Evolutionary conservation across 192 early-diverging fungal species (phyloP).

Genomic region (Entomortierella parvispora): DNA sequence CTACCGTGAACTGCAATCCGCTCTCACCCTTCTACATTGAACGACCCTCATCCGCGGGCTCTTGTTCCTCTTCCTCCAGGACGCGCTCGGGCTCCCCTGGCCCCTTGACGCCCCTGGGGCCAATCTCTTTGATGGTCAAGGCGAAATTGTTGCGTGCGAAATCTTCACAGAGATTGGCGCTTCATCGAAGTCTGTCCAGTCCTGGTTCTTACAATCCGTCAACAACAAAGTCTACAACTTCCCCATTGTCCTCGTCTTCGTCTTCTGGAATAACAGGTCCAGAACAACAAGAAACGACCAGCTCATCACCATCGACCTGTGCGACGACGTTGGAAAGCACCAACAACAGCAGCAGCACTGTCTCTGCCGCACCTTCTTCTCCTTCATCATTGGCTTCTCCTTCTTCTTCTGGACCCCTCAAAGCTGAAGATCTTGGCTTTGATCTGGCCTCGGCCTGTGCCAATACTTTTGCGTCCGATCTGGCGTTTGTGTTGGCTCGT

Average conservation of each 20-base stretch:
- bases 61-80: conserved; percentile 1
- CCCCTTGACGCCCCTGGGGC: conserved; percentile 1
- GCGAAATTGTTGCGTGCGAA: neutral
- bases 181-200: conserved; percentile 39
- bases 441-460: conserved; percentile 46
- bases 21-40: neutral
- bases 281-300: neutral
- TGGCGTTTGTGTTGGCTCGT: conserved; percentile 43
- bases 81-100: conserved; percentile 14
- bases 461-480: conserved; percentile 44
- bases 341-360: conserved; percentile 5
- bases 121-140: neutral
- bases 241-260: neutral
- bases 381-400: too few species aligned
- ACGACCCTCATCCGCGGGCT: conserved; percentile 6
- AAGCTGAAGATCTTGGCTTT: conserved; percentile 40
- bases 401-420: conserved; percentile 1
- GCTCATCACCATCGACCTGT: neutral
- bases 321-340: too few species aligned
- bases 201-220: conserved; percentile 14
- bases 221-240: neutral
- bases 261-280: neutral
- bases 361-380: too few species aligned
- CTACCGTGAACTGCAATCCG: neutral
- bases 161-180: neutral